Base-by-base conservation (phyloP, 2,329 filamentous ascomycete species). In the Sarocladium strictum region DNA sequence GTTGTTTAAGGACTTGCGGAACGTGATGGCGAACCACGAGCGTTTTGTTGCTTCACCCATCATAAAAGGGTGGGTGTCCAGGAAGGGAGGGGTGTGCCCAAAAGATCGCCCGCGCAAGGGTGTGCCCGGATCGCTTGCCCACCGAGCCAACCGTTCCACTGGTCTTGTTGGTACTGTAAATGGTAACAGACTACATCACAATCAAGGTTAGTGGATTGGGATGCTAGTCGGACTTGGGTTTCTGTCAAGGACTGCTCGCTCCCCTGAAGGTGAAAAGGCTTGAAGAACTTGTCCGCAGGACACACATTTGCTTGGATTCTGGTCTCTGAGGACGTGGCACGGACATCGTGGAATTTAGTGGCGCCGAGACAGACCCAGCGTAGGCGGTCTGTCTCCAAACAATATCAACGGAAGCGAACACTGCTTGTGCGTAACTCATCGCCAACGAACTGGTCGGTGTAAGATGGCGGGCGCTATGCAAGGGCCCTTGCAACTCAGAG, bases 401-500 rank as follows among this genome's bases (percentile, higher is more conserved):
- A 7, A 32, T 12, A 6, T 7, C 7, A 32, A 12, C 12, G 7
- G 17, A 43, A 17, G 38, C 38, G 38, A 23, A 15, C n/a, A 38
- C 35, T 15, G 15, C 5, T n/a, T 19, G 35, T 38, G n/a, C 15
- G 35, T 15, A 38, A 7, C 7, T 43, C 15, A 7, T 43, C 29
- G 12, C 29, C 29, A 32, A 32, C 29, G 12, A 32, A 32, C 29
- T 12, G n/a, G 47, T 33, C n/a, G 26, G 27, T 35, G 27, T 35
- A 11, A 33, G 47, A 51, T 51, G 47, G 27, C 47, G 29, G 47
- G 27, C 47, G 29, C 47, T 32, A 51, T 51, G 47, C 47, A 51
- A 51, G 47, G 47, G 47, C 35, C 27, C 17, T 27, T 21, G 10
- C 3, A 35, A 23, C 3, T 23, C 10, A 11, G n/a, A n/a, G n/a